A percentile compares a stretch with the other conserved stretches of the same genome.
Evolutionary conservation across 2,329 filamentous ascomycete species (phyloP).

Genomic region (Fusarium heterosporum): DNA sequence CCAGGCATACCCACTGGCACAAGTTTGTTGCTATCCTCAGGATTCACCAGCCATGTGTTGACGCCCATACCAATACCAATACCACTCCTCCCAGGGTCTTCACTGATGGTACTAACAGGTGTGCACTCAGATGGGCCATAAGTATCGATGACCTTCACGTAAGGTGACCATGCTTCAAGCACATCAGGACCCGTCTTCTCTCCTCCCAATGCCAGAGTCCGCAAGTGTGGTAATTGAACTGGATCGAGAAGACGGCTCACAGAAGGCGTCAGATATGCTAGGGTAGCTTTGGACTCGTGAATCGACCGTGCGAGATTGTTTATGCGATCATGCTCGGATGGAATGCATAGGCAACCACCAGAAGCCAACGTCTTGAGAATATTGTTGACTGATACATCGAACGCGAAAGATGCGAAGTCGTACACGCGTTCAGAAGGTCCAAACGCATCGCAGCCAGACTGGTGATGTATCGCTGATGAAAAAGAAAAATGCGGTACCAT

Average conservation of each 20-base stretch:
- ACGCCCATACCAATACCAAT: not conserved
- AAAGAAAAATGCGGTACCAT: not conserved
- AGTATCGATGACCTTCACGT: not conserved
- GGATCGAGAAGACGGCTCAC: not conserved
- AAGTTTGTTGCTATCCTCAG: not conserved
- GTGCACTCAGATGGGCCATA: not conserved
- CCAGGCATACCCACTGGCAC: not conserved
- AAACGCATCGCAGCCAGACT: not conserved
- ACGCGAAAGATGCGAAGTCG: constrained; percentile 8
- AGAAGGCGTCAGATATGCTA: not conserved
- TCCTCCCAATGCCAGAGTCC: not conserved
- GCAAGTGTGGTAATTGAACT: not conserved
- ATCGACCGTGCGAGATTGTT: not conserved
- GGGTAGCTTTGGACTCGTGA: not conserved
- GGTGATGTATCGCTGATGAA: not conserved
- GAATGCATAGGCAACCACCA: constrained; percentile 5
- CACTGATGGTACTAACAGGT: too few species aligned
- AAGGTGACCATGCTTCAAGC: not conserved
- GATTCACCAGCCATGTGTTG: not conserved
- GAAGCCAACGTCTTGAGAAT: not conserved
- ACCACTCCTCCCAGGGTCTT: too few species aligned
- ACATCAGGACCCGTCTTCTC: not conserved
- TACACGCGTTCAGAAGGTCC: not conserved
- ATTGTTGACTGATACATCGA: constrained; percentile 3
- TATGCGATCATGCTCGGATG: not conserved